Conservation (phyloP, 108 stramenopile species). For the Tribonema minus region DNA sequence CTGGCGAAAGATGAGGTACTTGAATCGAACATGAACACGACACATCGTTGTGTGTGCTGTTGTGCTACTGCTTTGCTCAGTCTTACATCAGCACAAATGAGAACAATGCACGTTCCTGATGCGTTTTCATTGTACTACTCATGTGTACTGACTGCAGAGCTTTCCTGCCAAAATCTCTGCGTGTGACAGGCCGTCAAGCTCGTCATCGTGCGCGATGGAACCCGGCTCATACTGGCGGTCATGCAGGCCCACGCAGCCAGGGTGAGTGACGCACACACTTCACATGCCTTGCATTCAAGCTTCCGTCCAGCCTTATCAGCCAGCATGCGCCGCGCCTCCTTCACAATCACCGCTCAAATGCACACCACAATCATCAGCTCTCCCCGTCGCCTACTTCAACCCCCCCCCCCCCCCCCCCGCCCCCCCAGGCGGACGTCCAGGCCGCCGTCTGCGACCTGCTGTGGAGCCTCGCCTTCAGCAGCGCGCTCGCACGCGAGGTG, state of each 20-base stretch:
- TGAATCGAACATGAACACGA: no score
- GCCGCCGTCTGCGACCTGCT: conserved; percentile 58
- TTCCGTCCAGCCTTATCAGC: not conserved
- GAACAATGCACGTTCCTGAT: no score
- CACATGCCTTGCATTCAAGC: not conserved
- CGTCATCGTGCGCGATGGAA: conserved; percentile 57
- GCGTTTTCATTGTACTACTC: no score
- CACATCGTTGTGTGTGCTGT: no score
- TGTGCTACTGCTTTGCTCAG: no score
- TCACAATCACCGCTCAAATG: not conserved
- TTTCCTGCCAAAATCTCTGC: no score
- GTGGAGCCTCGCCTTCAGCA: conserved; percentile 61
- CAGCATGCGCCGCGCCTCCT: not conserved
- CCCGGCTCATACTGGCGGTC: conserved; percentile 47
- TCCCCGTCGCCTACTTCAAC: not conserved
- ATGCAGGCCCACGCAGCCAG: conserved; percentile 52
- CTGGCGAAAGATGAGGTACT: conserved; percentile 58
- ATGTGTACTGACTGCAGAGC: no score
- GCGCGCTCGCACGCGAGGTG: conserved; percentile 52
- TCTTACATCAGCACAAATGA: no score
- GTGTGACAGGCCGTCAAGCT: conserved; percentile 59
- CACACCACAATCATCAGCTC: not conserved
- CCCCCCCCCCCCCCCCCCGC: not conserved
- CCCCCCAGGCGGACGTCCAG: not conserved
- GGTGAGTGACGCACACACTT: not conserved